These are phyloP conservation scores for Clarireedia homoeocarpa DNA, from an alignment of 2,329 filamentous ascomycete genomes.

Conservation along the genomic window DNA sequence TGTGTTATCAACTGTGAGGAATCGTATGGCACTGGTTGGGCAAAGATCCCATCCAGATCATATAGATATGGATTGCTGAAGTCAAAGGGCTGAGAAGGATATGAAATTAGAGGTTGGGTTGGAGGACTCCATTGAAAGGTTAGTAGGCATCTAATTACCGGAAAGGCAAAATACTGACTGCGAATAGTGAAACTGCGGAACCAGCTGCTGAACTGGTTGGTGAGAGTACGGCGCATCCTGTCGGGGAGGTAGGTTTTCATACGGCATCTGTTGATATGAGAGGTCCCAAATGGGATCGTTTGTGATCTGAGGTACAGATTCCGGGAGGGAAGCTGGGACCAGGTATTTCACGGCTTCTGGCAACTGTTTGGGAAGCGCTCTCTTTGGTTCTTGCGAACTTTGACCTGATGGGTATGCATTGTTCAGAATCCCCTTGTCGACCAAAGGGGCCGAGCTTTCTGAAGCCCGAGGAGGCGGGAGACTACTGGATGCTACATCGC, in stretches of 20 bases:
- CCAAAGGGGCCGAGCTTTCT: neutral
- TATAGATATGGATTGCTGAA: constrained; percentile 1
- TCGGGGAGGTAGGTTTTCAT: neutral
- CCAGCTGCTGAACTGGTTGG: neutral
- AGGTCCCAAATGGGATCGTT: neutral
- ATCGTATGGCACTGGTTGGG: neutral
- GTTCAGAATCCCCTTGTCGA: neutral
- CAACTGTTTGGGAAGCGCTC: neutral
- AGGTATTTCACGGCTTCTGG: constrained; percentile 8
- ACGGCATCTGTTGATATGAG: neutral
- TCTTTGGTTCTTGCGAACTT: neutral
- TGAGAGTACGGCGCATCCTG: neutral
- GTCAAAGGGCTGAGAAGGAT: neutral
- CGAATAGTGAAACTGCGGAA: neutral
- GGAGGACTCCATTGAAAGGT: neutral
- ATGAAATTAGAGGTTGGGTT: neutral
- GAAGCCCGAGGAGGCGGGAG: neutral
- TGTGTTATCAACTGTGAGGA: neutral
- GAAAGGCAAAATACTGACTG: constrained; percentile 1
- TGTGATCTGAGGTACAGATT: neutral
- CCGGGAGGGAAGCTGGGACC: neutral
- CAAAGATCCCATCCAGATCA: neutral
- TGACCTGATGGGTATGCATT: neutral
- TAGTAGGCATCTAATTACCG: neutral
- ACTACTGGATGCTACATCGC: neutral